Evolutionary conservation across 2,329 filamentous ascomycete genomes (phyloP).

Genomic region (Pseudopyrenochaeta lycopersici): DNA sequence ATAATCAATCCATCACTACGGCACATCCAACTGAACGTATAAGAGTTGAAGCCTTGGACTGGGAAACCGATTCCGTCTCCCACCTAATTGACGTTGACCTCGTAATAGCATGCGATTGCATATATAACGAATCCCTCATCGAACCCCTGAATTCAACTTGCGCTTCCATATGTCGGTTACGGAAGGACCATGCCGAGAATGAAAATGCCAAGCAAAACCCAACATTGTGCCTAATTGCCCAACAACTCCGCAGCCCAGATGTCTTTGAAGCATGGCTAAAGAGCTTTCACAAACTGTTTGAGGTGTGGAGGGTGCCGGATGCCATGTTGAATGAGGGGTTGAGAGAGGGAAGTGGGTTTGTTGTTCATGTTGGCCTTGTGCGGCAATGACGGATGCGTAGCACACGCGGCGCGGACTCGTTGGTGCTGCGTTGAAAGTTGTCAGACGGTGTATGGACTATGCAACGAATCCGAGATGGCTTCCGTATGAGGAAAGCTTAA

Average conservation of each 20-base stretch:
- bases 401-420: no score
- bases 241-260: conserved; percentile 85
- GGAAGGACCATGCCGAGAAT: conserved; percentile 60
- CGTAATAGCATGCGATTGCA: conserved; percentile 88
- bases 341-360: conserved; percentile 74
- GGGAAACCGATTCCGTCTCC: conserved; percentile 70
- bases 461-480: no score
- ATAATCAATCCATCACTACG: conserved; percentile 49
- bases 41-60: conserved; percentile 70
- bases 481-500: no score
- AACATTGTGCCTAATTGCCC: conserved; percentile 82
- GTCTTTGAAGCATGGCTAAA: conserved; percentile 85
- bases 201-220: conserved; percentile 46
- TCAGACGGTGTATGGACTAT: no score
- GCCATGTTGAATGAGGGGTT: conserved; percentile 67
- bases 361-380: conserved; percentile 75
- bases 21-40: conserved; percentile 12
- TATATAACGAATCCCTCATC: conserved; percentile 91
- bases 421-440: no score
- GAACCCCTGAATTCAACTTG: conserved; percentile 84
- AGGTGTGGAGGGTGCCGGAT: conserved; percentile 79
- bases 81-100: conserved; percentile 69
- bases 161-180: conserved; percentile 74
- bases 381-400: conserved; percentile 17
- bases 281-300: conserved; percentile 72